Evolutionary conservation across 495 filamentous ascomycete genomes (phyloP).

Genomic region (Apodospora peruviana): DNA sequence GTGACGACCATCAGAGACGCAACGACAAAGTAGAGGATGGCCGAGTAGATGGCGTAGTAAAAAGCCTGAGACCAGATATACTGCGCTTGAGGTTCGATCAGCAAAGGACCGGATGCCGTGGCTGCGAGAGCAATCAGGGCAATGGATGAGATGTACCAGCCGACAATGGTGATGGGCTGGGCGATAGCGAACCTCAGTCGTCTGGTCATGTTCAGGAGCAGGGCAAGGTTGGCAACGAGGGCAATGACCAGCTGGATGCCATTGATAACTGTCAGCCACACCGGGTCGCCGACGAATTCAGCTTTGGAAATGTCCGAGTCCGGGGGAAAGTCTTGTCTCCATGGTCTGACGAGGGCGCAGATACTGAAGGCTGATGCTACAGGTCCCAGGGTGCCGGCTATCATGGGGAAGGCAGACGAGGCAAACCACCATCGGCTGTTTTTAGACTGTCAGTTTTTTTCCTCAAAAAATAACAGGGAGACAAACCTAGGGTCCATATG

Average conservation of each 20-base stretch:
- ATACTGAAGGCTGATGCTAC: constrained; percentile 77
- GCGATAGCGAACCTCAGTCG: constrained; percentile 74
- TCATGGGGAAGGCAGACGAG: constrained; percentile 71
- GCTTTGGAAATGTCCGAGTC: constrained; percentile 43
- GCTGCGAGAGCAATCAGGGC: constrained; percentile 55
- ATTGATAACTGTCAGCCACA: constrained; percentile 70
- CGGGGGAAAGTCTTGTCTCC: constrained; percentile 60
- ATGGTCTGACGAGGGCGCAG: constrained; percentile 66
- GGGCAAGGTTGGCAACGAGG: constrained; percentile 61
- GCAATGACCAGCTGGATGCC: constrained; percentile 67
- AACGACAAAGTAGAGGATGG: constrained; percentile 69
- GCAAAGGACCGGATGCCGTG: constrained; percentile 47
- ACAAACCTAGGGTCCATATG: too few relatives aligned
- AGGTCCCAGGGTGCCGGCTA: constrained; percentile 79
- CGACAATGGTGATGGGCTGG: constrained; percentile 59
- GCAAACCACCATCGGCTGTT: constrained; percentile 81
- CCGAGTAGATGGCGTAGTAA: constrained; percentile 76
- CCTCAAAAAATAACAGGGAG: too few relatives aligned
- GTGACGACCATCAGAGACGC: constrained; percentile 66
- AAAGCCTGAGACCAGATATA: constrained; percentile 66
- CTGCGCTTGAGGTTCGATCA: constrained; percentile 39
- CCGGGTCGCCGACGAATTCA: constrained; percentile 56
- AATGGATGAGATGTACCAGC: constrained; percentile 61
- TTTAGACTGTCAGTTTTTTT: constrained; percentile 34
- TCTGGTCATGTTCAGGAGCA: constrained; percentile 81